Evolutionary conservation across 345 rosid species (phyloP), one percentile per base, ranked within the genome.

Genomic region (Zanthoxylum bungeanum): DNA sequence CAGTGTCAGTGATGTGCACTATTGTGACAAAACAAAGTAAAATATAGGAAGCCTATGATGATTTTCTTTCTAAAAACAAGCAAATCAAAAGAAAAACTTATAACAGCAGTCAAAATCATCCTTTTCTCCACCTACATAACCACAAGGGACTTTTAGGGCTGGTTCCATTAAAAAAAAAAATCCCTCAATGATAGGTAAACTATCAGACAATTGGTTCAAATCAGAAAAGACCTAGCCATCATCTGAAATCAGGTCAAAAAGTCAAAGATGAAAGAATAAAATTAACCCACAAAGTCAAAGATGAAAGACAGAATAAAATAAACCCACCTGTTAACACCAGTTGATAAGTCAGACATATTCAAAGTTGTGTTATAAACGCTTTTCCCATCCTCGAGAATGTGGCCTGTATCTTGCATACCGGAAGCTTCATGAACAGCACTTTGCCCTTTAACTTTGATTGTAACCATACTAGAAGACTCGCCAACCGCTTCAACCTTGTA

Each of bases 371-470:
- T 92, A 70, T 91, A 95, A 86, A 95, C 87, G 73, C 93, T 86
- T 75, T 83, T 87, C 47, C 92, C 89, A 78, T 85, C 97, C 82
- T 93, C 99, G 71, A 92, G 97, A 52, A 95, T 92, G 85, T 92
- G 99, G 71, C 98, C 84, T 42, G 92, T 78, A 77, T 95, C 97
- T 76, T 95, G 96, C 77, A 95, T 77, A 46, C 92, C 94, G 72
- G 99, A 95, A 24, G 91, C 85, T 84, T 87, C 98, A 82, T 95
- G 98, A 76, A 95, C 98, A 78, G 97, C 89, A 75, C 99, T 89
- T 71, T 69, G 85, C 56, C 99, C 99, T 83, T 95, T 95, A 69
- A 92, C 99, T 87, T 91, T 92, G 70, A 95, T 91, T 72, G 97
- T 92, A 49, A 89, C 89, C 75, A 89, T 72, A 68, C 93, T 78